Evolutionary conservation across 2,329 filamentous ascomycete genomes (phyloP), one percentile per base, ranked within the genome.

Genomic region (Pseudocercospora fijiensis): DNA sequence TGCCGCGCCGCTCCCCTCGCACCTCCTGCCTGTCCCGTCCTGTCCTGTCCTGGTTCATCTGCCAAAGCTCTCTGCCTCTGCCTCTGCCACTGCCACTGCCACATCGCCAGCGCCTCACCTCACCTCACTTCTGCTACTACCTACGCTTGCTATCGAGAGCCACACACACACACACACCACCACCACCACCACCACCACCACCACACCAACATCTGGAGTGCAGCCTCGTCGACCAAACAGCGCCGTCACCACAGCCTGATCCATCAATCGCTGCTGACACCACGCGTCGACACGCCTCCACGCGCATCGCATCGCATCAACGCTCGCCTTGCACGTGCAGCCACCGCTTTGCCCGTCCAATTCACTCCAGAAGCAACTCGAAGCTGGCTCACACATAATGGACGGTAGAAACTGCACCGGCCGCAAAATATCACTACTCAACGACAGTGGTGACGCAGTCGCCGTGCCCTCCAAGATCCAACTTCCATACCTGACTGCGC

Each of bases 321-420:
- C 43, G 20, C 59, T 57, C 43, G 20, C 59, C 55, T 41, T 28
- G 22, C 45, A 52, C 43, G 41, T 57, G 26, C 20, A 58, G 33
- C 49, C 51, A 51, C 47, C 43, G 30, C 57, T 41, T 37, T 60
- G 41, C 58, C 28, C 64, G 53, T 51, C 24, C 60, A 61, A 11
- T 49, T 49, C 52, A 28, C 53, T 45, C 47, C 61, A 43, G 26
- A 51, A 59, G 41, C 57, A 52, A 59, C 58, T 64, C 58, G 45
- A 69, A 64, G 58, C 70, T 74, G 69, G 72, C 71, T 70, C 58
- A 65, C 72, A 69, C 74, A 76, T 76, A 64, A 83, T 83, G 81
- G 80, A 83, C 79, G 80, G 80, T 76, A 82, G 78, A 76, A 80
- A 83, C 73, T 78, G 78, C 70, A 78, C 74, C 68, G 80, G 80